phyloP scores from a whole-genome alignment of 345 rosid species.

The Punica granatum region DNA sequence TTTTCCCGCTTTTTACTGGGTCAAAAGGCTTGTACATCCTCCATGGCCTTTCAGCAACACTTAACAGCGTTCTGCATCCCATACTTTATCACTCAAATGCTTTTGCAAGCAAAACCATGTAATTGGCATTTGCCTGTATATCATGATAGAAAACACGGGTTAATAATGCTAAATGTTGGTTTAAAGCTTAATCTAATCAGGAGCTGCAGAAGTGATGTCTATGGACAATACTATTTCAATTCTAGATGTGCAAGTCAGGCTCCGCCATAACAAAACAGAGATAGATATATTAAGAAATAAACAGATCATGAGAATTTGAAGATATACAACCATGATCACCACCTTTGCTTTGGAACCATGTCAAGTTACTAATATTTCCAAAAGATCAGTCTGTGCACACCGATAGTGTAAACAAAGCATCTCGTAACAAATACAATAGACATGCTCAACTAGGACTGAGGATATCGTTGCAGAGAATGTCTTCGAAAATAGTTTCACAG shows the following conservation, averaged over 20 bases:
- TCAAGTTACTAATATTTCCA: not conserved
- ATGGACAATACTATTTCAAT: not conserved
- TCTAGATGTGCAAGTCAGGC: not conserved
- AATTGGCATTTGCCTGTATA: conserved; percentile 37
- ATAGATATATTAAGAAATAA: not conserved
- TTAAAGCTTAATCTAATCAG: not conserved
- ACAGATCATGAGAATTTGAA: not conserved
- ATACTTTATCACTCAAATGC: conserved; percentile 24
- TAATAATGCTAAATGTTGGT: conserved; percentile 6
- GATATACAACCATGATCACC: not conserved
- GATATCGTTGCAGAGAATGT: conserved; percentile 45
- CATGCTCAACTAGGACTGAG: not conserved
- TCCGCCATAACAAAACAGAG: not conserved
- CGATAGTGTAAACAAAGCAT: no score
- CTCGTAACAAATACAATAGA: no score
- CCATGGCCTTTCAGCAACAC: conserved; percentile 13
- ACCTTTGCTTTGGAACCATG: no score
- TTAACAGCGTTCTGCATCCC: conserved; percentile 40
- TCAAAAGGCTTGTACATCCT: conserved; percentile 22
- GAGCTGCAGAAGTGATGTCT: not conserved
- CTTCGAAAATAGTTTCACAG: conserved; percentile 46
- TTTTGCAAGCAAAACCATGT: conserved; percentile 40
- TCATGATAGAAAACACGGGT: conserved; percentile 20
- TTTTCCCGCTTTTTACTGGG: conserved; percentile 67
- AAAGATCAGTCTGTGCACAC: no score